Percentiles rank a stretch among this genome's conserved stretches.
Conservation (phyloP, 2,329 filamentous ascomycete genomes). For the Verticillium isaacii region DNA sequence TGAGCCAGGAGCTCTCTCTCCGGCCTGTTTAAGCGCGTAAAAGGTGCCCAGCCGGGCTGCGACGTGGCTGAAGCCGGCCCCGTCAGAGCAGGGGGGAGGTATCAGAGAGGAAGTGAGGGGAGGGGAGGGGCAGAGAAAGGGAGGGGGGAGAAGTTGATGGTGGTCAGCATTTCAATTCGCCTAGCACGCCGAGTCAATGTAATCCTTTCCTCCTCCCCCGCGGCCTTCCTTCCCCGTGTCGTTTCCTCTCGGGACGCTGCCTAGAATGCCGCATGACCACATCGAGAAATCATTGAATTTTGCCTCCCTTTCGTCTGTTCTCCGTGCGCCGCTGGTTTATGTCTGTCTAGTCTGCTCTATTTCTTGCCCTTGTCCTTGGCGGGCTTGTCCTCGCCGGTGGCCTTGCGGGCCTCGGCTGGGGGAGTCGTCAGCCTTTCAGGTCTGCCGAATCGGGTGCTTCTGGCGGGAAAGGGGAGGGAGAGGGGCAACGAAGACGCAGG, state of each 20-base stretch:
- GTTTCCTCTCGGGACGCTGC: too few species aligned
- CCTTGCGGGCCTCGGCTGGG: constrained; percentile 3
- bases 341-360: neutral
- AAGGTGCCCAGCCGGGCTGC: neutral
- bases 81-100: neutral
- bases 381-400: neutral
- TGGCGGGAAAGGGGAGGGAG: neutral
- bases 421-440: neutral
- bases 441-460: too few species aligned
- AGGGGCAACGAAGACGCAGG: neutral
- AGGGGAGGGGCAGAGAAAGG: neutral
- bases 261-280: too few species aligned
- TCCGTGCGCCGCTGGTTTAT: neutral
- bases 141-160: too few species aligned
- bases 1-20: too few species aligned
- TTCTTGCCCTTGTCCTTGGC: constrained; percentile 2
- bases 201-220: neutral
- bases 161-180: constrained; percentile 1
- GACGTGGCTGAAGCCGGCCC: neutral
- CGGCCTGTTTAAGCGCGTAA: too few species aligned
- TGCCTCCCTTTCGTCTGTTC: too few species aligned
- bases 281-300: too few species aligned
- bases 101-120: neutral
- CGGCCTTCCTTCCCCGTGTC: too few species aligned
- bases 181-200: neutral